These are phyloP conservation scores for Auriscalpium microsporum DNA, from an alignment of 768 basidiomycete genomes.

Conservation along the genomic window DNA sequence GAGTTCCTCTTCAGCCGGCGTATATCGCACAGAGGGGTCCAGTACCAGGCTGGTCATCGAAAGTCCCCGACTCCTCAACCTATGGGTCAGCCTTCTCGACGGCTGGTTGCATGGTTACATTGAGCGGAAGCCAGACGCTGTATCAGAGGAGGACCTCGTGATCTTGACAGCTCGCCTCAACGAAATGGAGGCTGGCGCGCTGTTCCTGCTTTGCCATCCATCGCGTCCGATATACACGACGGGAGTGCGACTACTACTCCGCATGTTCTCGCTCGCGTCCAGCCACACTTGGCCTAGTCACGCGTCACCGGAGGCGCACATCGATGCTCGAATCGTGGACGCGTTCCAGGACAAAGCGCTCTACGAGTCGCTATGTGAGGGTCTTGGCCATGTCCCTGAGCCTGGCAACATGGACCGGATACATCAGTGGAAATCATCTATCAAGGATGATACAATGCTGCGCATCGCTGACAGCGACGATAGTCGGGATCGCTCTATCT, in stretches of 20 bases:
- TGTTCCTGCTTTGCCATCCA: slow-evolving; percentile 68
- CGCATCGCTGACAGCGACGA: slow-evolving; percentile 66
- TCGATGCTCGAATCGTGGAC: slow-evolving; percentile 35
- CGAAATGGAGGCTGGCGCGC: slow-evolving; percentile 61
- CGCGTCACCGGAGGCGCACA: slow-evolving; percentile 6
- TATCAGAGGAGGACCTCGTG: slow-evolving; percentile 34
- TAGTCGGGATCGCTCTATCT: slow-evolving; percentile 60
- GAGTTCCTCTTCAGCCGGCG: slow-evolving; percentile 64
- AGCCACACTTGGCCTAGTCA: slow-evolving; percentile 32
- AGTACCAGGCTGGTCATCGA: slow-evolving; percentile 59
- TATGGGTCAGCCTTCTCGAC: slow-evolving; percentile 71
- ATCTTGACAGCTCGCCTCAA: slow-evolving; percentile 37
- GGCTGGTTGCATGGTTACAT: slow-evolving; percentile 51
- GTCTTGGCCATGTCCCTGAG: slow-evolving; percentile 62
- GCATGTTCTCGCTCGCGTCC: slow-evolving; percentile 44
- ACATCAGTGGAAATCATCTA: slow-evolving; percentile 56
- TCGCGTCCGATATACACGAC: slow-evolving; percentile 39
- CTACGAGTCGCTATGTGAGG: slow-evolving; percentile 42
- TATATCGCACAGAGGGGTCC: slow-evolving; percentile 56
- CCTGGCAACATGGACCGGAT: slow-evolving; percentile 50
- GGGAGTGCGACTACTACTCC: slow-evolving; percentile 59
- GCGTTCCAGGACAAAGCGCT: slow-evolving; percentile 43
- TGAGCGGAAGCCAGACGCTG: slow-evolving; percentile 29
- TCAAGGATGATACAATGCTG: slow-evolving; percentile 47
- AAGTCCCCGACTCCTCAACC: slow-evolving; percentile 51